Conservation (phyloP, 1,284 basidiomycete species). For the Cutaneotrichosporon arboriforme region DNA sequence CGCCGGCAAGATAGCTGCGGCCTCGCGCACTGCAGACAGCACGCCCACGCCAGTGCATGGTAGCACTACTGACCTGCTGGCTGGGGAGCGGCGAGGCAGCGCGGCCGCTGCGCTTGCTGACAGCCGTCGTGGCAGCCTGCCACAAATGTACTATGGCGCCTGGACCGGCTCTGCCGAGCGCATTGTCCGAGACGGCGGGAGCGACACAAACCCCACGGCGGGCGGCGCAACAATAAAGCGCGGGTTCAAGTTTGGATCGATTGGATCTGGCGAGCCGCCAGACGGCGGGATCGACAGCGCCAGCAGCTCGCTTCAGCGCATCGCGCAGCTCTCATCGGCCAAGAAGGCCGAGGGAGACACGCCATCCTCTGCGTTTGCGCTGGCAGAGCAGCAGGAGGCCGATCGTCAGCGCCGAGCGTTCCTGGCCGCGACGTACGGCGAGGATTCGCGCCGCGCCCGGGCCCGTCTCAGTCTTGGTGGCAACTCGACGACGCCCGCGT, state of each 20-base stretch:
- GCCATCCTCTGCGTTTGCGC: constrained; percentile 27
- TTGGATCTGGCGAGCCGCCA: background rate
- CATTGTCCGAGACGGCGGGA: constrained; percentile 20
- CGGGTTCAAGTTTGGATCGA: constrained; percentile 34
- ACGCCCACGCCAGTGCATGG: constrained; percentile 4
- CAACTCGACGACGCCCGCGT: constrained; percentile 16
- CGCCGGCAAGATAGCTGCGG: constrained; percentile 12
- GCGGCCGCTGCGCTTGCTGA: constrained; percentile 1
- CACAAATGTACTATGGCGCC: constrained; percentile 35
- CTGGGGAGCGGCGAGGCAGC: constrained; percentile 8
- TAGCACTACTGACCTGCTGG: constrained; percentile 14
- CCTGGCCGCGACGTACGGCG: constrained; percentile 42
- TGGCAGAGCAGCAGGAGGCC: constrained; percentile 44
- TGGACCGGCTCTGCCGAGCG: constrained; percentile 26
- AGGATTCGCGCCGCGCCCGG: constrained; percentile 35
- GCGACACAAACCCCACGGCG: constrained; percentile 16
- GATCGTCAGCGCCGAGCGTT: constrained; percentile 45
- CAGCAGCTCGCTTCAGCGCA: constrained; percentile 8
- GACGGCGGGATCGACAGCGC: background rate
- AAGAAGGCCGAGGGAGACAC: background rate
- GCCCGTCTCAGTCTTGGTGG: constrained; percentile 40
- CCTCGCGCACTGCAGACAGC: background rate
- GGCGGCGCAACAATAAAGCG: constrained; percentile 14
- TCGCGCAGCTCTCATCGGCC: constrained; percentile 4
- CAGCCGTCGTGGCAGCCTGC: constrained; percentile 35